Conservation (phyloP, 2,329 filamentous ascomycete genomes). For the Botryotinia calthae region DNA sequence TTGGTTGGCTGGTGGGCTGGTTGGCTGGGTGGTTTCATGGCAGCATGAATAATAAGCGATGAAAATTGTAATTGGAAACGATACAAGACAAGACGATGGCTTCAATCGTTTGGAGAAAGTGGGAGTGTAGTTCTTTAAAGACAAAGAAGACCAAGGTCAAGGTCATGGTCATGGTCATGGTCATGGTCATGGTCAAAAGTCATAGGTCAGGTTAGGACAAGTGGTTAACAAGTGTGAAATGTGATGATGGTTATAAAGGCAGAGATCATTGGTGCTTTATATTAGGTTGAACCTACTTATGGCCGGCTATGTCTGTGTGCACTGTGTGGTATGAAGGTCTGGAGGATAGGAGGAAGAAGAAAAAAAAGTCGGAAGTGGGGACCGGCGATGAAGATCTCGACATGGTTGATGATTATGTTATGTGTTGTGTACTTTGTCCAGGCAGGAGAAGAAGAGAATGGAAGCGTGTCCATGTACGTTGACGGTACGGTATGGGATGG, state of each 20-base stretch:
- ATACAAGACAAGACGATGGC: background rate
- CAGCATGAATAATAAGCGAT: conserved; percentile 5
- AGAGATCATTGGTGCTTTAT: conserved; percentile 9
- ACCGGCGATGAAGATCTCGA: conserved; percentile 10
- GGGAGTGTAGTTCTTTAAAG: conserved; percentile 14
- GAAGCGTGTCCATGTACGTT: background rate
- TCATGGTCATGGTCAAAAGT: background rate
- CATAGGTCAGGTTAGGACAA: background rate
- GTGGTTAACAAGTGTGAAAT: background rate
- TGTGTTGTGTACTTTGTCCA: background rate
- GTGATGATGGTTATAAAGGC: background rate
- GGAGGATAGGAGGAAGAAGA: background rate
- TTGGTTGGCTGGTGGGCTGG: background rate
- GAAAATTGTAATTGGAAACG: background rate
- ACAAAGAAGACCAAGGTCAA: background rate
- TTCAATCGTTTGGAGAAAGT: background rate
- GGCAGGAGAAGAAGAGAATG: background rate
- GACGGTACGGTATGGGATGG: too few species aligned
- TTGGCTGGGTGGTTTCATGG: background rate
- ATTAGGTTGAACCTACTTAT: conserved; percentile 10
- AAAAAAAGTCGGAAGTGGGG: background rate
- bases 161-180: background rate
- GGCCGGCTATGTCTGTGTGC: background rate
- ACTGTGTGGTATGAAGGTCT: background rate
- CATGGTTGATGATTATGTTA: background rate